Evolutionary conservation across 495 filamentous ascomycete species (phyloP), one percentile per base, ranked within the genome.

Genomic region (Xylaria nigripes): DNA sequence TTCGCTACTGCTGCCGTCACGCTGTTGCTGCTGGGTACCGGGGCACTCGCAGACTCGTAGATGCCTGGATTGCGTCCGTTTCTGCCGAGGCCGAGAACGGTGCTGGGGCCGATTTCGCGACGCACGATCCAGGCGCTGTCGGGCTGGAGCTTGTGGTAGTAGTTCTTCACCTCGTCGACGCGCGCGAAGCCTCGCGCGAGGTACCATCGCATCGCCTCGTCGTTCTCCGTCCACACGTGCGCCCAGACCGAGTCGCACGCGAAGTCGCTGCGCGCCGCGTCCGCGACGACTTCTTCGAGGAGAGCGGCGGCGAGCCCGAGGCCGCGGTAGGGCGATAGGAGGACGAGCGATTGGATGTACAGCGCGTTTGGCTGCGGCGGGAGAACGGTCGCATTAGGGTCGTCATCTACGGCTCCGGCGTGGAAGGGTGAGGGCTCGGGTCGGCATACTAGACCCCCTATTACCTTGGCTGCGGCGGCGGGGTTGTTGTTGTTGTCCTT

Each of bases 201-300:
- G 75, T 98, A 98, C 93, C 93, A 98, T 54, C 80, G 78, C 64
- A 94, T 67, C 0, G 81, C 93, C 40, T 95, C 93, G 10, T 81
- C 78, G 64, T 98, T 97, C 54, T 85, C 83, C 55, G 93, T 89
- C 85, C 95, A 96, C 2, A 97, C 93, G 72, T 98, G 93, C 13
- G 93, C 93, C 49, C 87, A 90, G 10, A 74, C 78, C 13, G 71
- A 74, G 19, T 70, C 43, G 43, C 60, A 58, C 34, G 67, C 49
- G 23, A 62, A 61, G 7, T 59, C 50, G 55, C 75, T 61, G 51
- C 68, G 22, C 48, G 61, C 50, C 18, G 70, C 72, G 54, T 68
- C 65, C 3, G 66, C 66, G 25, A 82, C 64, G 51, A 94, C 59
- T 60, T 75, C 68, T 65, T 78, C 61, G 13, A 97, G 75, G 5